Evolutionary conservation across 352 stramenopile genomes (phyloP).

Genomic region (Globisporangium canariense): DNA sequence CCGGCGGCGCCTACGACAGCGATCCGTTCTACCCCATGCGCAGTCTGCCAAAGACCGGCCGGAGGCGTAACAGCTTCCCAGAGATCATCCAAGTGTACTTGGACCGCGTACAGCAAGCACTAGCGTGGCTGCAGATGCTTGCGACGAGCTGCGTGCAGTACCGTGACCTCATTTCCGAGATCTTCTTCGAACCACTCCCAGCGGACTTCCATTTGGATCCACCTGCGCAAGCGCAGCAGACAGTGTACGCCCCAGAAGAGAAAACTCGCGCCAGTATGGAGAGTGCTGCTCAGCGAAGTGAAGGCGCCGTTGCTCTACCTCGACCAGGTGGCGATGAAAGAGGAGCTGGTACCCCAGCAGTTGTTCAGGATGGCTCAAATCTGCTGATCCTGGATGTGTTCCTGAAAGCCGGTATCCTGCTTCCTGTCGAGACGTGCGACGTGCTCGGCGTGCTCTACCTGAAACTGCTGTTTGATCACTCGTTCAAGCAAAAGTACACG

Average conservation of each 20-base stretch:
- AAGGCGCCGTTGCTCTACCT: conserved; percentile 5
- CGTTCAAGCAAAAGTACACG: conserved; percentile 81
- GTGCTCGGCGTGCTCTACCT: conserved; percentile 79
- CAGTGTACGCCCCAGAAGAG: neutral
- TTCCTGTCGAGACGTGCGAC: conserved; percentile 70
- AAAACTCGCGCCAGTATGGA: neutral
- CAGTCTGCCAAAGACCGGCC: conserved; percentile 42
- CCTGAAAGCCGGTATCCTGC: conserved; percentile 61
- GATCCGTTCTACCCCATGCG: conserved; percentile 34
- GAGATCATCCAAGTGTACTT: conserved; percentile 46
- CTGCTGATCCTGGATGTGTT: conserved; percentile 66
- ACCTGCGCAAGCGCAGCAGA: neutral
- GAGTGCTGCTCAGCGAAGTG: conserved; percentile 19
- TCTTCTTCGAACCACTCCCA: conserved; percentile 65
- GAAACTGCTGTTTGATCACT: conserved; percentile 76
- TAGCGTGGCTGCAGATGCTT: conserved; percentile 69
- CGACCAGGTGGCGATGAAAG: neutral
- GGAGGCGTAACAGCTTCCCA: conserved; percentile 36
- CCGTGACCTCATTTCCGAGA: conserved; percentile 47
- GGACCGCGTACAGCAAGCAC: conserved; percentile 51
- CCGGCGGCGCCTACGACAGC: conserved; percentile 24
- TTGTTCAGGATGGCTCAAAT: neutral
- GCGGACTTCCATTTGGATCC: conserved; percentile 38
- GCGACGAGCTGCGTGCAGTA: conserved; percentile 72
- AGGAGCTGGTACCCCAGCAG: neutral